Evolutionary conservation across 352 stramenopile species (phyloP).

Genomic region (Pythium dissimile): DNA sequence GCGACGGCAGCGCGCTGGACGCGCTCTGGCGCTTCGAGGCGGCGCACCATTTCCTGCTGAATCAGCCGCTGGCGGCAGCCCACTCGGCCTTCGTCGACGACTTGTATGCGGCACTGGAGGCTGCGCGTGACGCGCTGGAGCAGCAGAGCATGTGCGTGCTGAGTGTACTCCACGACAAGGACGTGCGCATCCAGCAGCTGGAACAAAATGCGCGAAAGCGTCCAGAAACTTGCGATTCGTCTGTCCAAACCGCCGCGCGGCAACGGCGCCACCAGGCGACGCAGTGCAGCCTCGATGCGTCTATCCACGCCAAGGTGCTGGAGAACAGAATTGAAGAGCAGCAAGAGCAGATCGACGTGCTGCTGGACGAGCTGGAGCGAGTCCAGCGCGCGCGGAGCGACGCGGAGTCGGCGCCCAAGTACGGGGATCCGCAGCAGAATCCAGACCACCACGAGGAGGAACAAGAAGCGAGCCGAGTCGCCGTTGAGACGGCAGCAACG

Average conservation of each 20-base stretch:
- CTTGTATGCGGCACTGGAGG: constrained; percentile 13
- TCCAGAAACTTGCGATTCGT: background rate
- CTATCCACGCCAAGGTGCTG: background rate
- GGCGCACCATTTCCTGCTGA: constrained; percentile 15
- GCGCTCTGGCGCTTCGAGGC: constrained; percentile 20
- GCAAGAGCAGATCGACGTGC: constrained; percentile 28
- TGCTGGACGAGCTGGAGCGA: constrained; percentile 29
- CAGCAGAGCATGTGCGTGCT: constrained; percentile 24
- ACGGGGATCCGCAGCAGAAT: too few relatives aligned
- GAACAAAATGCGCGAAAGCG: background rate
- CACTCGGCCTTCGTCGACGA: constrained; percentile 19
- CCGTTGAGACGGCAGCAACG: background rate
- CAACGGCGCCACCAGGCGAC: background rate
- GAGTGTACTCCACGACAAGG: constrained; percentile 25
- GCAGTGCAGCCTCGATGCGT: background rate
- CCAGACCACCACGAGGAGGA: background rate
- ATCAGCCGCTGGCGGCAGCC: constrained; percentile 7
- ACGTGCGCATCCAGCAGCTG: constrained; percentile 22
- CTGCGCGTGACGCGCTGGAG: constrained; percentile 9
- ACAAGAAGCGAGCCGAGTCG: background rate
- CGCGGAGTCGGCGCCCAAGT: background rate
- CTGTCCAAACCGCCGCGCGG: too few relatives aligned
- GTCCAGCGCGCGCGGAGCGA: constrained; percentile 7
- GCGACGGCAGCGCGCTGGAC: constrained; percentile 14
- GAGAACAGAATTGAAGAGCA: constrained; percentile 13